Base-by-base conservation (phyloP, 106 monocot genomes). In the Platanthera zijinensis region DNA sequence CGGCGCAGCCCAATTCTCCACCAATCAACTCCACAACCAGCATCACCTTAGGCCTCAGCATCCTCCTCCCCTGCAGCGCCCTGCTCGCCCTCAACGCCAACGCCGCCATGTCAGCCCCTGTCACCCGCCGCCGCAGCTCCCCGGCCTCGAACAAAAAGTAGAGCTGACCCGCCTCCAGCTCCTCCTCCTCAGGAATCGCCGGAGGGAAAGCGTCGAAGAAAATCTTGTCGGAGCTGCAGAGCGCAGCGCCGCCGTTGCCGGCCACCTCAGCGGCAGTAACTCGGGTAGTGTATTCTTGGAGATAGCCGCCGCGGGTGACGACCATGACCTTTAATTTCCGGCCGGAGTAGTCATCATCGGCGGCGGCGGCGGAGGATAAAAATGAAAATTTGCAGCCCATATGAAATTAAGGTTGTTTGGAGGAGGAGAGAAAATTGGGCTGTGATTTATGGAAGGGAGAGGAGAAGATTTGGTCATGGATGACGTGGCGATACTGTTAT, bases 21-120 rank as follows among this genome's bases (percentile, higher is more conserved):
- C 4, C 46, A 13, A 32, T 12, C 3, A 32, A 4, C 3, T 32
- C 45, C 10, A 14, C 69, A 6, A 10, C 50, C 51, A 54, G 52
- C 74, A 30, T 30, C 74, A 54, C 54, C 74, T 28, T 74, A 22
- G 28, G 10, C 54, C 54, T 25, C 74, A 52, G 50, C 15, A 52
- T 54, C 13, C 54, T 10, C 57, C 75, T 30, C 59, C 75, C 46
- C 15, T 64, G 45, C 49, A 80, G 13, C 28, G 79, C 79, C 10
- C 50, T 49, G 73, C 79, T 80, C 0, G 73, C 73, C 73, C 63
- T 73, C 15, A 30, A 50, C 2, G 79, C 79, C 51, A 80, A 8
- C 6, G 62, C 79, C 14, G 62, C 79, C 79, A 80, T 73, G 63
- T 62, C 79, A n/a, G 59, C 50, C 7, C 61, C 49, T 7, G 79